Evolutionary conservation across 164 flowering plant genomes (phyloP).

Genomic region (Piper betle): DNA sequence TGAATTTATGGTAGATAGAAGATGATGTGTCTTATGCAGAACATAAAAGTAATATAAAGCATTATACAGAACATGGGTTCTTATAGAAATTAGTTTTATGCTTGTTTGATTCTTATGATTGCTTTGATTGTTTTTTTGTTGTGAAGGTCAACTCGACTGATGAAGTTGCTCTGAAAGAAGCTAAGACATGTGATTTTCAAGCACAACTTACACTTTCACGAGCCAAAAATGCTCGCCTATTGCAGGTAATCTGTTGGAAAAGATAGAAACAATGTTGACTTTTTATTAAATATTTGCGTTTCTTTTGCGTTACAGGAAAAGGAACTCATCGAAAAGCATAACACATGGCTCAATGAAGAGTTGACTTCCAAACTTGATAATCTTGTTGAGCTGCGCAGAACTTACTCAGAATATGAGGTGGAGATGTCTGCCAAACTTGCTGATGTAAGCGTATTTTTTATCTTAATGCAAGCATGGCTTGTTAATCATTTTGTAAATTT

Average conservation of each 20-base stretch:
- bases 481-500: too few relatives aligned
- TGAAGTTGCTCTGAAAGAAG: constrained; percentile 44
- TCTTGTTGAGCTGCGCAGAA: constrained; percentile 41
- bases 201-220: constrained; percentile 46
- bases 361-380: constrained; percentile 46
- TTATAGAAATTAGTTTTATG: too few relatives aligned
- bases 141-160: constrained; percentile 62
- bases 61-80: too few relatives aligned
- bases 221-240: constrained; percentile 40
- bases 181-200: constrained; percentile 46
- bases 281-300: neutral
- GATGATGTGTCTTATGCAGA: too few relatives aligned
- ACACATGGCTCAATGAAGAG: constrained; percentile 85
- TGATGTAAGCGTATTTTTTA: constrained; percentile 31
- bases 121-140: neutral
- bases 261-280: neutral
- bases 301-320: constrained; percentile 48
- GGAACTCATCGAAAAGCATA: constrained; percentile 84
- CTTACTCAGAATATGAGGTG: constrained; percentile 52
- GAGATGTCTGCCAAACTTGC: constrained; percentile 70
- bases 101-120: neutral
- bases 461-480: neutral
- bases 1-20: too few relatives aligned
- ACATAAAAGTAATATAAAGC: too few relatives aligned
- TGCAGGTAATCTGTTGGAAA: constrained; percentile 33